A percentile compares a stretch with the other conserved stretches of the same genome.
Evolutionary conservation across 2,329 filamentous ascomycete species (phyloP).

Genomic region (Aspergillus flavus): DNA sequence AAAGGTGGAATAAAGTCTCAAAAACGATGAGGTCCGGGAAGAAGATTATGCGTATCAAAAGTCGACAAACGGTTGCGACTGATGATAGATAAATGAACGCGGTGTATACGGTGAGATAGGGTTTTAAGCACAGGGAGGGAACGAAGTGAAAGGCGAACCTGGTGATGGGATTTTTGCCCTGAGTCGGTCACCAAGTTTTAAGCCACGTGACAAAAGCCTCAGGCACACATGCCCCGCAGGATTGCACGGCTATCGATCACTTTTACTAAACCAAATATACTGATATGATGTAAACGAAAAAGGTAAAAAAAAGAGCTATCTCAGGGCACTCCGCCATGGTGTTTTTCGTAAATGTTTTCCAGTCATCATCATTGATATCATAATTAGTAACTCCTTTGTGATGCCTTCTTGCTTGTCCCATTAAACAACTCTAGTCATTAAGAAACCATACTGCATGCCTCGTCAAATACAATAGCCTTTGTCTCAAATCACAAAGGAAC

Average conservation of each 20-base stretch:
- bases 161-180: conserved; percentile 34
- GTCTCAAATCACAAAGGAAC: conserved; percentile 66
- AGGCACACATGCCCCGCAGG: conserved; percentile 25
- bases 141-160: conserved; percentile 28
- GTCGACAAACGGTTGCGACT: conserved; percentile 27
- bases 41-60: conserved; percentile 19
- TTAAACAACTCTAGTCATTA: conserved; percentile 14
- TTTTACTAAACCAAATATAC: not conserved
- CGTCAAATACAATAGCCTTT: conserved; percentile 8
- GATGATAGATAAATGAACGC: conserved; percentile 19
- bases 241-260: not conserved
- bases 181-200: conserved; percentile 24
- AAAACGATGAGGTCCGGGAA: conserved; percentile 11
- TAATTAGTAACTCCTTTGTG: conserved; percentile 13
- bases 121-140: conserved; percentile 28
- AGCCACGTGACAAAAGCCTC: conserved; percentile 24
- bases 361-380: not conserved
- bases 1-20: conserved; percentile 17
- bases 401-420: conserved; percentile 7
- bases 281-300: not conserved
- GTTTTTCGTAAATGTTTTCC: not conserved
- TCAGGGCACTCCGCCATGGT: not conserved
- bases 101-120: conserved; percentile 21
- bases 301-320: not conserved
- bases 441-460: conserved; percentile 24